These are phyloP conservation scores for Spathaspora arborariae DNA, from an alignment of 805 yeast species.

Conservation along the genomic window DNA sequence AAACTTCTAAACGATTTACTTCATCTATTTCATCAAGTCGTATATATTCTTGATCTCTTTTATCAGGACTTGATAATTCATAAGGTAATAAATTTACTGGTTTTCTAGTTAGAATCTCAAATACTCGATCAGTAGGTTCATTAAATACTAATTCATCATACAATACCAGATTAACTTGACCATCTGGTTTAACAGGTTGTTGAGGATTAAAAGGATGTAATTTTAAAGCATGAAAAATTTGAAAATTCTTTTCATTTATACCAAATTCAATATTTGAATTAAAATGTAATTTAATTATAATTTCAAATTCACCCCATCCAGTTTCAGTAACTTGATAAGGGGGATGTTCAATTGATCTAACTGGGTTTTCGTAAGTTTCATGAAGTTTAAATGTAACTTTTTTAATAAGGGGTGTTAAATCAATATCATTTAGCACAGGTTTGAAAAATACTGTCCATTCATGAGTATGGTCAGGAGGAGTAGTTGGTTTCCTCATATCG, in stretches of 20 bases:
- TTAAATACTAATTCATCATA: slow-evolving; percentile 92
- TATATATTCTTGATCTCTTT: slow-evolving; percentile 38
- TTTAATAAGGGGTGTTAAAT: slow-evolving; percentile 75
- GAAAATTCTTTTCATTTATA: slow-evolving; percentile 76
- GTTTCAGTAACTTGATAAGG: slow-evolving; percentile 96
- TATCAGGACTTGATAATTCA: slow-evolving; percentile 27
- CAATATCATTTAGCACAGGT: slow-evolving; percentile 65
- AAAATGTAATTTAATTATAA: slow-evolving; percentile 81
- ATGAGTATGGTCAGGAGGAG: slow-evolving; percentile 89
- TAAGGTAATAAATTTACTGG: slow-evolving; percentile 58
- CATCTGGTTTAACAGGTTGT: slow-evolving; percentile 33
- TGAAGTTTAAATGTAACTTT: slow-evolving; percentile 93
- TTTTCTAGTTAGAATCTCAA: slow-evolving; percentile 66
- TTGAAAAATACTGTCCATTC: slow-evolving; percentile 92
- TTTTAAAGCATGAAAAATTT: slow-evolving; percentile 83
- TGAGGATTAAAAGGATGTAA: slow-evolving; percentile 77
- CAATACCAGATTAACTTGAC: slow-evolving; percentile 42
- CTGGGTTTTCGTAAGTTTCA: slow-evolving; percentile 85
- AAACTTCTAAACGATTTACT: slow-evolving; percentile 37
- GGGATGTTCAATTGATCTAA: slow-evolving; percentile 82
- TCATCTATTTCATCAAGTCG: slow-evolving; percentile 40
- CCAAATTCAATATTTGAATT: slow-evolving; percentile 65
- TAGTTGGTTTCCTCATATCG: slow-evolving; percentile 32
- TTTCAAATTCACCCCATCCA: slow-evolving; percentile 99
- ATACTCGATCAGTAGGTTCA: slow-evolving; percentile 90